Base-by-base conservation (phyloP, 805 yeast genomes). In the Isabelozyma gotoi region DNA sequence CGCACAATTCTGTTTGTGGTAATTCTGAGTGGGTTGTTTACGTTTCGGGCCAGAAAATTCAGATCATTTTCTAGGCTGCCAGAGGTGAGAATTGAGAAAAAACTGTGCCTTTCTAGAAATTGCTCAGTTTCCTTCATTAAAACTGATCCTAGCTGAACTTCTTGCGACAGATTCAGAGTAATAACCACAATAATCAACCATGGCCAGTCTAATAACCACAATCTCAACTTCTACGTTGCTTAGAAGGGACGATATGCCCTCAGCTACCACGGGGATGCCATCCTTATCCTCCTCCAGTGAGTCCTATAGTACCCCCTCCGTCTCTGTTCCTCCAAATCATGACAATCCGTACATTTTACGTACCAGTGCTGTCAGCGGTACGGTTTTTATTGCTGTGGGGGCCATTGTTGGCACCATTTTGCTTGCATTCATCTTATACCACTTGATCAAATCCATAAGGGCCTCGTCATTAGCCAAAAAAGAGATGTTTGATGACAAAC, bases 341-440 rank as follows among this genome's bases (percentile, higher is more conserved):
- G 65, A 74, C 39, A 88, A 88, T 61, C 96, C 96, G 8, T 82
- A 76, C 54, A 71, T 88, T 15, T 63, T 76, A 51, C 62, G 68
- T 37, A 63, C 81, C 5, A 57, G 57, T 16, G 70, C 73, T 37
- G 88, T 90, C 1, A 74, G 78, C 38, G 96, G 96, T 1, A 85
- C 94, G 1, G 90, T 89, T 2, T 88, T 88, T 64, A 88, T 89
- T 40, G 85, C 87, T 0, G 85, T 88, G 35, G 96, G 95, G 1
- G 71, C 84, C 8, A 71, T 83, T 32, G 80, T 83, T 4, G 87
- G 83, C 0, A 81, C 80, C 32, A 65, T 85, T 3, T 62, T 82
- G 16, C 48, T 83, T 3, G 73, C 72, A 1, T 70, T 84, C 33
- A 49, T 77, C 8, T 49, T 72, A 11, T 82, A 84, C 77, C 78